phyloP scores from a whole-genome alignment of 169 alveolate genomes.

The Cryptosporidium ryanae region DNA sequence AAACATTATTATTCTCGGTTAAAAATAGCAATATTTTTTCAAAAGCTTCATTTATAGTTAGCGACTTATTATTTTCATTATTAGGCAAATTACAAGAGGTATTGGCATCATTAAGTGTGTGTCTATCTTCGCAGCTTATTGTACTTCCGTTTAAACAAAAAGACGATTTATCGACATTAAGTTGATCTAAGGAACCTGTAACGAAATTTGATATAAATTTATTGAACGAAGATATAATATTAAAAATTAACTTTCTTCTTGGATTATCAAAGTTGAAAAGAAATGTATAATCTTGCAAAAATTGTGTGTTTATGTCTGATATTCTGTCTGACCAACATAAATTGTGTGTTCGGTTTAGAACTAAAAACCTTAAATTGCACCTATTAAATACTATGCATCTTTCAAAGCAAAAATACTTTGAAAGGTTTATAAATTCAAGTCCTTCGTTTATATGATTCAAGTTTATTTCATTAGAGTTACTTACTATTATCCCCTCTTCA shows the following conservation, averaged over 20 bases:
- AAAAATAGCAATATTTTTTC: conserved; percentile 7
- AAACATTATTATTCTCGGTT: background rate
- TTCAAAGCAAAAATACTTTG: conserved; percentile 43
- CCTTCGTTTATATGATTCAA: conserved; percentile 3
- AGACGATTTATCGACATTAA: conserved; percentile 17
- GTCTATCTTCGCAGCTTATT: too few species aligned
- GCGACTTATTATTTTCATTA: conserved; percentile 16
- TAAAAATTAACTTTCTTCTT: conserved; percentile 48
- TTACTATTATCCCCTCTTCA: conserved; percentile 40
- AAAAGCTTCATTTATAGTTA: conserved; percentile 39
- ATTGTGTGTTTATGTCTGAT: conserved; percentile 37
- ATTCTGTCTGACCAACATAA: conserved; percentile 74
- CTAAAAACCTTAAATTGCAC: conserved; percentile 46
- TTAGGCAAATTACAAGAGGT: background rate
- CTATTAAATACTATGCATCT: conserved; percentile 31
- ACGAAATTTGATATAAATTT: conserved; percentile 43
- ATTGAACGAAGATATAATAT: conserved; percentile 47
- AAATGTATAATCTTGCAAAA: conserved; percentile 45
- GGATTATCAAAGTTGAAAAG: conserved; percentile 47
- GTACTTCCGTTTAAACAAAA: too few species aligned
- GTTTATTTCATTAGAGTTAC: background rate
- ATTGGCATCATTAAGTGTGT: background rate
- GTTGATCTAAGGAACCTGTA: conserved; percentile 12
- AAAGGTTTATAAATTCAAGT: conserved; percentile 29
- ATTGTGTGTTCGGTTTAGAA: conserved; percentile 1